These are phyloP conservation scores for Globisporangium nunn DNA, from an alignment of 352 stramenopile genomes.

Conservation along the genomic window DNA sequence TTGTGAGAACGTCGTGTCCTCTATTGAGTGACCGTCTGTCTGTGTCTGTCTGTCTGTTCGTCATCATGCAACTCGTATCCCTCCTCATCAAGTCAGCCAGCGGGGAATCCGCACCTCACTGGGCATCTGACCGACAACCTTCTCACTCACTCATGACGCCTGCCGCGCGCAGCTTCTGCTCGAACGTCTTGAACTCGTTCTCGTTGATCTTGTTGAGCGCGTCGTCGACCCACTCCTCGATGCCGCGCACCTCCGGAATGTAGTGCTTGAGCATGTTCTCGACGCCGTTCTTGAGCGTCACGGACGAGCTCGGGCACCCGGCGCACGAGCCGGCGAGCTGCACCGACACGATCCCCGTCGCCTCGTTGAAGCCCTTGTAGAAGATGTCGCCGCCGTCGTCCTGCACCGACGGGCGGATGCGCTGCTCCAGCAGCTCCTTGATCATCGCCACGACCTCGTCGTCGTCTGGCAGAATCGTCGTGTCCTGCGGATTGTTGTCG, in stretches of 20 bases:
- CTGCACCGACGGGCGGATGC: slow-evolving; percentile 98
- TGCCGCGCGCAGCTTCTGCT: slow-evolving; percentile 74
- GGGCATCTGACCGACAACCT: no score
- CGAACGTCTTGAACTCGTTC: slow-evolving; percentile 76
- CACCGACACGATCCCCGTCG: slow-evolving; percentile 87
- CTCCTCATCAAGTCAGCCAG: background rate
- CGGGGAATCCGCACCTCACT: no score
- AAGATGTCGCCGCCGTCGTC: slow-evolving; percentile 99
- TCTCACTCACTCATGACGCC: slow-evolving; percentile 73
- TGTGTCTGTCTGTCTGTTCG: no score
- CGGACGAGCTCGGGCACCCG: slow-evolving; percentile 94
- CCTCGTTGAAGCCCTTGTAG: slow-evolving; percentile 95
- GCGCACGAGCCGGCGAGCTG: slow-evolving; percentile 95
- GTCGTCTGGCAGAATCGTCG: slow-evolving; percentile 94
- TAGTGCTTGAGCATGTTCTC: slow-evolving; percentile 99
- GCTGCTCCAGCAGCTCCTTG: slow-evolving; percentile 98
- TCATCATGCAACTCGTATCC: background rate
- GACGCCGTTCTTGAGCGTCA: slow-evolving; percentile 99
- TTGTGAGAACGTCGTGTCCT: no score
- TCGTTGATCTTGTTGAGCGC: slow-evolving; percentile 71
- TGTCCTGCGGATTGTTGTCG: slow-evolving; percentile 37
- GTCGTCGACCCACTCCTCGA: slow-evolving; percentile 79
- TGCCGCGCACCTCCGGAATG: slow-evolving; percentile 95
- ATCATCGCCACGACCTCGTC: slow-evolving; percentile 99
- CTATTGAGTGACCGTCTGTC: no score